Percentiles rank a stretch among this genome's conserved stretches.
phyloP scores from a whole-genome alignment of 2,329 filamentous ascomycete genomes.

The Alternaria sp. region DNA sequence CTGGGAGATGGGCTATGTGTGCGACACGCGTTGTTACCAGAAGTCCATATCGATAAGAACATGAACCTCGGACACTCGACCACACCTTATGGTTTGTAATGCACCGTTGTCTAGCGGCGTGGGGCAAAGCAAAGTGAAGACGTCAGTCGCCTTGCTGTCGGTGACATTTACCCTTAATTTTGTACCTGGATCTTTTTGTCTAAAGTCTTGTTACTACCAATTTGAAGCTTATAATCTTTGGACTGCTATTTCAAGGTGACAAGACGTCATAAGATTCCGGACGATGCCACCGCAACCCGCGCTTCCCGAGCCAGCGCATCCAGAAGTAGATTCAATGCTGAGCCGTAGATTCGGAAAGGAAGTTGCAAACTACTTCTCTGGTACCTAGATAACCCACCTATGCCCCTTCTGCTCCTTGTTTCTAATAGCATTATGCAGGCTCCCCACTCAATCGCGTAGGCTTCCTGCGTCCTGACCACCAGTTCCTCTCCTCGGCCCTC shows the following conservation, averaged over 20 bases:
- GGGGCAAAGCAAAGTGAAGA: slow-evolving; percentile 13
- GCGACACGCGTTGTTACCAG: background rate
- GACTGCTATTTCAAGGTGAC: background rate
- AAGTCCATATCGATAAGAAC: slow-evolving; percentile 32
- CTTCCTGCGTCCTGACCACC: slow-evolving; percentile 75
- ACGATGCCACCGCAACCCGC: slow-evolving; percentile 53
- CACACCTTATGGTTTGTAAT: slow-evolving; percentile 16
- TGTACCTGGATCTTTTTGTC: background rate
- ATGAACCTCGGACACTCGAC: slow-evolving; percentile 24
- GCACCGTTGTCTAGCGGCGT: slow-evolving; percentile 12
- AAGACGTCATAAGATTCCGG: background rate
- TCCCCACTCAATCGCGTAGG: slow-evolving; percentile 81
- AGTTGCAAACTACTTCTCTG: slow-evolving; percentile 83
- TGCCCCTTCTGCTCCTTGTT: background rate
- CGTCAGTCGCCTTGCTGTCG: slow-evolving; percentile 9
- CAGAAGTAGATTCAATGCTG: slow-evolving; percentile 73
- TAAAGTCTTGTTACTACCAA: background rate
- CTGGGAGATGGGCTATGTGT: background rate
- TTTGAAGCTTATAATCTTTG: background rate
- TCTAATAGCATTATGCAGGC: slow-evolving; percentile 54
- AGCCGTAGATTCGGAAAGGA: slow-evolving; percentile 81
- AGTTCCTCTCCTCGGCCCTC: slow-evolving; percentile 75
- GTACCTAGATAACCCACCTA: slow-evolving; percentile 32
- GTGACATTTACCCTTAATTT: background rate
- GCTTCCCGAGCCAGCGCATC: slow-evolving; percentile 67